phyloP scores from a whole-genome alignment of 768 basidiomycete genomes.

The Leucocoprinus sp. region DNA sequence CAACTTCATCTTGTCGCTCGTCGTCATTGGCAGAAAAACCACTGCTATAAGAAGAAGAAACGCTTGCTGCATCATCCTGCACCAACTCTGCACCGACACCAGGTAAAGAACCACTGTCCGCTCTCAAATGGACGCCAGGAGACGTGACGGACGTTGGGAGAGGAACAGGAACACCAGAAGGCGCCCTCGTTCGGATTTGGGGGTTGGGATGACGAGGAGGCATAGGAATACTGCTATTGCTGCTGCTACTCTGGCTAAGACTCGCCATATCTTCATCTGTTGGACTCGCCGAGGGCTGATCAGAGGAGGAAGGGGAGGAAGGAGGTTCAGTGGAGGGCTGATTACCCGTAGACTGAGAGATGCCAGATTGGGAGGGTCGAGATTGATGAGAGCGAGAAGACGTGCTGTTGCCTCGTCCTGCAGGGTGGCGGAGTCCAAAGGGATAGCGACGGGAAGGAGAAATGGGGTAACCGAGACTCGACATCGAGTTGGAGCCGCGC shows the following conservation, averaged over 20 bases:
- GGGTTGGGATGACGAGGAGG: constrained; percentile 30
- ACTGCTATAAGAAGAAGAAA: not conserved
- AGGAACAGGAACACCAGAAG: constrained; percentile 22
- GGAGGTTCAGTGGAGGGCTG: constrained; percentile 48
- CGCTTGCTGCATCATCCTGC: constrained; percentile 16
- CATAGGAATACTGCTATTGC: constrained; percentile 32
- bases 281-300: not conserved
- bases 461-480: constrained; percentile 74
- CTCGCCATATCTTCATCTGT: constrained; percentile 20
- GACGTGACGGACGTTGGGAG: constrained; percentile 15
- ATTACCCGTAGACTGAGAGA: constrained; percentile 59
- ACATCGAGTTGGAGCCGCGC: constrained; percentile 75
- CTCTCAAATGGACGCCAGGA: constrained; percentile 5
- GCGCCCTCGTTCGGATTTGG: constrained; percentile 16
- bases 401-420: constrained; percentile 14
- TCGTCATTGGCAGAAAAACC: constrained; percentile 1
- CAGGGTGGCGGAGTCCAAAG: constrained; percentile 53
- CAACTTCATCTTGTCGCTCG: constrained; percentile 18
- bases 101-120: constrained; percentile 13
- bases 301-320: not conserved
- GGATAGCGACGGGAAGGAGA: constrained; percentile 48
- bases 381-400: constrained; percentile 10
- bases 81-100: constrained; percentile 24
- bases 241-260: constrained; percentile 23
- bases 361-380: constrained; percentile 9